phyloP scores from a whole-genome alignment of 2,329 filamentous ascomycete species.

The Colletotrichum sp. region DNA sequence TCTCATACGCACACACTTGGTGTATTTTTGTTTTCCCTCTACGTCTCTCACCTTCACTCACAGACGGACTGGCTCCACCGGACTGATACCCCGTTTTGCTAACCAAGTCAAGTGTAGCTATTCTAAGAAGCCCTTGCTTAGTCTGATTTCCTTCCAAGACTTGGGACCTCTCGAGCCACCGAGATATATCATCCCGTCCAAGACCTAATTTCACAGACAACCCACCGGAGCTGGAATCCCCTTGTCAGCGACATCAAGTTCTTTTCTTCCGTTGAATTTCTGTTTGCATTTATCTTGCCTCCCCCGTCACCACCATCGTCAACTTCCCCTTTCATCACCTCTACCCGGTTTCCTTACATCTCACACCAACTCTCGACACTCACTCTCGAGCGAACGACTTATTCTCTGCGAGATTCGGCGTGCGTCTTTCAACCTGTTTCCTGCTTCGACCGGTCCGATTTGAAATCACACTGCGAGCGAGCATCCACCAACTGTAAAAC shows the following conservation, averaged over 20 bases:
- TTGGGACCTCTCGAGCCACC: neutral
- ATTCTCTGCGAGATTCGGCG: constrained; percentile 18
- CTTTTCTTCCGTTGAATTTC: neutral
- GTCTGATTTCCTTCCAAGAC: constrained; percentile 1
- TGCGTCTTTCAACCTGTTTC: neutral
- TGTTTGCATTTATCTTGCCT: neutral
- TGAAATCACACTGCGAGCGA: neutral
- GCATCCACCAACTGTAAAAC: neutral
- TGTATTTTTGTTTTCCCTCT: neutral
- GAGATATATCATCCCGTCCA: constrained; percentile 19
- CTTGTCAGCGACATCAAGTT: constrained; percentile 11
- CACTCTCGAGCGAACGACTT: constrained; percentile 11
- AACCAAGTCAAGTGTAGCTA: constrained; percentile 7
- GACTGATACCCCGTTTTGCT: constrained; percentile 18
- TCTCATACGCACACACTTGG: constrained; percentile 18
- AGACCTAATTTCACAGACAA: neutral
- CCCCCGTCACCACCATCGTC: neutral
- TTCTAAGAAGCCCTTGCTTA: constrained; percentile 16
- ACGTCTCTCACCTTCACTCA: neutral
- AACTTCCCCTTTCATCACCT: neutral
- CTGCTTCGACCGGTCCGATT: neutral
- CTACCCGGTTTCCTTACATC: neutral
- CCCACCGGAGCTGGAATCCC: constrained; percentile 17
- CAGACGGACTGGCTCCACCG: constrained; percentile 9
- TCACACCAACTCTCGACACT: neutral